A percentile compares a stretch with the other conserved stretches of the same genome.
phyloP scores from a whole-genome alignment of 768 basidiomycete genomes.

The Boletus tomentosulus region DNA sequence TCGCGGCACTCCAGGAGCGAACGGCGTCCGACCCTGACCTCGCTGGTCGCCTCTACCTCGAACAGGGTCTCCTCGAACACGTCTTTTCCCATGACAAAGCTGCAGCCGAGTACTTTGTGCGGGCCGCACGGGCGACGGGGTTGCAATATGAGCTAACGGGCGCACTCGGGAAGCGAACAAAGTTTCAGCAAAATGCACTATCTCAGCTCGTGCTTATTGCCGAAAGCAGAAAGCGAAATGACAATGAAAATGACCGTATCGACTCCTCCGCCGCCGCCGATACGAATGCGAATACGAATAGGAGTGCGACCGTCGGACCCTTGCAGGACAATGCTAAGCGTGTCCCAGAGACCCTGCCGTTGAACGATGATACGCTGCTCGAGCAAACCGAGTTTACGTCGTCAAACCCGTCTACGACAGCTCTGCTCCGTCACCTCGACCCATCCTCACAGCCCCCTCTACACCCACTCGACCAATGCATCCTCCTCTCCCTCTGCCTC shows the following conservation, averaged over 20 bases:
- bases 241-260: constrained; percentile 4
- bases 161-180: constrained; percentile 88
- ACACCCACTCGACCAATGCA: constrained; percentile 90
- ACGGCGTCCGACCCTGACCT: constrained; percentile 58
- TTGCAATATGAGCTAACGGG: constrained; percentile 91
- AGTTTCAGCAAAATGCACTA: constrained; percentile 81
- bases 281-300: not conserved
- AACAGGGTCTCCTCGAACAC: constrained; percentile 79
- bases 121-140: constrained; percentile 71
- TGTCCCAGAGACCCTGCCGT: constrained; percentile 72
- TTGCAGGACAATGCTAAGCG: constrained; percentile 1
- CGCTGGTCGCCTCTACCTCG: constrained; percentile 61
- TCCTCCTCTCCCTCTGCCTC: constrained; percentile 86
- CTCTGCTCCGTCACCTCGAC: constrained; percentile 65
- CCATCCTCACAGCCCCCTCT: constrained; percentile 82
- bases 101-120: constrained; percentile 74
- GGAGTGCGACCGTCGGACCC: not conserved
- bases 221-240: constrained; percentile 59
- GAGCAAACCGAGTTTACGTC: constrained; percentile 92
- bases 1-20: constrained; percentile 39
- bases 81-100: constrained; percentile 67
- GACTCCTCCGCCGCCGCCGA: constrained; percentile 5
- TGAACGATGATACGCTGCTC: constrained; percentile 95
- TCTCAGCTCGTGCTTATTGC: constrained; percentile 93
- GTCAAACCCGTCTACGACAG: constrained; percentile 47